A percentile compares a stretch with the other conserved stretches of the same genome.
These are phyloP conservation scores for Microdochium bolleyi DNA, from an alignment of 2,329 filamentous ascomycete species.

Conservation along the genomic window DNA sequence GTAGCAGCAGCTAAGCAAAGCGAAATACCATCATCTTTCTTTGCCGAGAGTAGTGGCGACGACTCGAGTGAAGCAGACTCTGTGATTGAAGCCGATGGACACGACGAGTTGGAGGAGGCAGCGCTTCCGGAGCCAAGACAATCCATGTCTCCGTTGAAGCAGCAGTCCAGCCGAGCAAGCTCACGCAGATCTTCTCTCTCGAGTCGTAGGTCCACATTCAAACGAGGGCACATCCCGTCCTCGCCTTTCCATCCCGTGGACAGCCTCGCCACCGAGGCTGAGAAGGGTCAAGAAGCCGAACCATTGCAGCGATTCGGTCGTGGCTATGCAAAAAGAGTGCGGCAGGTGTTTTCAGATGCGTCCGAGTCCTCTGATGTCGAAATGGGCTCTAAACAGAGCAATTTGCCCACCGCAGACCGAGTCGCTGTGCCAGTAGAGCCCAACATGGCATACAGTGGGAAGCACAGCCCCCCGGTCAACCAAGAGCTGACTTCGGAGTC, in stretches of 20 bases:
- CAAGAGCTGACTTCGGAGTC: not conserved
- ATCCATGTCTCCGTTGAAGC: not conserved
- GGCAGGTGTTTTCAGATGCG: constrained; percentile 2
- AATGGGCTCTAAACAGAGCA: not conserved
- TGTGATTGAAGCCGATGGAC: not conserved
- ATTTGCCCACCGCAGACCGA: not conserved
- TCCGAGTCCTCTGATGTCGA: constrained; percentile 1
- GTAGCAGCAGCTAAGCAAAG: not conserved
- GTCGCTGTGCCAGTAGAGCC: not conserved
- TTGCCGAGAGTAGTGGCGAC: not conserved
- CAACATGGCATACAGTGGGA: not conserved
- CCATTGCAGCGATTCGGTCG: constrained; percentile 1
- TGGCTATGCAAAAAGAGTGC: constrained; percentile 3
- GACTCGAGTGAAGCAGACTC: not conserved
- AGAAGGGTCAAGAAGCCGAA: not conserved
- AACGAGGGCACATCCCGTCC: not conserved
- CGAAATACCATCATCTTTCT: not conserved
- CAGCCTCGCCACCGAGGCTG: not conserved
- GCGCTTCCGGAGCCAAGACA: not conserved
- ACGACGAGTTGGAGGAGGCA: not conserved
- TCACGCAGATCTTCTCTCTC: not conserved
- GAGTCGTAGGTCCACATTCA: not conserved
- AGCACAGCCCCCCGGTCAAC: not conserved
- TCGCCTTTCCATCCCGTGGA: constrained; percentile 1
- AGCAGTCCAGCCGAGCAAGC: not conserved